Base-by-base conservation (phyloP, 2,329 filamentous ascomycete species). In the Colletotrichum eremochloae region DNA sequence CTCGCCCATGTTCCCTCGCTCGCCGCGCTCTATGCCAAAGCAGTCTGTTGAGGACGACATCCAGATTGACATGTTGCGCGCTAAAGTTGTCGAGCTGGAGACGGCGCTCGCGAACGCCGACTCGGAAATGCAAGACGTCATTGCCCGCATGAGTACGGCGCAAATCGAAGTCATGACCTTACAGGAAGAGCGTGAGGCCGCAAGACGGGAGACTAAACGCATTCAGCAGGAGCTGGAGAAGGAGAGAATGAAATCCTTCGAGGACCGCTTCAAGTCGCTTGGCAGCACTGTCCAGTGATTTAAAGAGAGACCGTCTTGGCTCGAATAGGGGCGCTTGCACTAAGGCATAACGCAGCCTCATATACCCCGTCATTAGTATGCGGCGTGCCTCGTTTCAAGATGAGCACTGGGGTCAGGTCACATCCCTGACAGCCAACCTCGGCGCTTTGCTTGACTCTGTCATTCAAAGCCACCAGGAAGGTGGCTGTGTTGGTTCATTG, bases 121-220 rank as follows among this genome's bases (percentile, higher is more conserved):
- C 78, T 87, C 86, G 58, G 93, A 96, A 82, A 95, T 96, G 92
- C 90, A 94, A 78, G 91, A 94, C 78, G 93, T 96, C 7, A 91
- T 96, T 20, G 87, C 90, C 72, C 88, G 90, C 76, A 96, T 97
- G 91, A 95, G 93, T 82, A 86, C 87, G 76, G 92, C 93, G 36
- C 94, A 96, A 83, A 93, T 96, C 75, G 93, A 95, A 82, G 94
- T 96, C 57, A 90, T 93, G 77, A 92, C 94, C 79, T 86, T 97
- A 60, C 93, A 95, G 80, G 89, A 90, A 75, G 90, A 93, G 81
- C 88, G 90, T 76, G 94, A 96, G 78, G 90, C 92, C 75, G 93
- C 93, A 31, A 88, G 94, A 76, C 88, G 90, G 63, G 89, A 93
- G 80, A 95, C 93, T 70, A 87, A 89, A 76, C 88, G 85, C 78